Evolutionary conservation across 23 red algal species (phyloP).

Genomic region (Agarophyton chilense): DNA sequence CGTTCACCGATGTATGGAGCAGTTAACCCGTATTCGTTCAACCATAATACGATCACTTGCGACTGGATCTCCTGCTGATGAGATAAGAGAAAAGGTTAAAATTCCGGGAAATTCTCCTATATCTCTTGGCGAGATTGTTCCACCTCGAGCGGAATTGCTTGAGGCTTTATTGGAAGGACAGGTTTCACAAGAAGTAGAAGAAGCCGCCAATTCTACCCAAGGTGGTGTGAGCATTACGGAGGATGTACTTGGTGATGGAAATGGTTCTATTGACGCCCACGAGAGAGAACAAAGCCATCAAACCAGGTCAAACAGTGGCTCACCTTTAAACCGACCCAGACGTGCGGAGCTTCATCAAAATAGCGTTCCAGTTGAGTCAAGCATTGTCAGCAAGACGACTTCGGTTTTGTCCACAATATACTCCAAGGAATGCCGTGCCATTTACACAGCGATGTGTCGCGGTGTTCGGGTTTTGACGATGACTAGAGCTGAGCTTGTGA

Average conservation of each 20-base stretch:
- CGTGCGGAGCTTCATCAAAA: background rate
- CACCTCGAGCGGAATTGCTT: constrained; percentile 54
- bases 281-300: constrained; percentile 60
- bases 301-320: constrained; percentile 34
- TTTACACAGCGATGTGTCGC: constrained; percentile 40
- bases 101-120: background rate
- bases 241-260: constrained; percentile 41
- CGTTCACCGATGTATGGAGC: constrained; percentile 68
- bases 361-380: background rate
- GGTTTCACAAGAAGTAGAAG: constrained; percentile 62
- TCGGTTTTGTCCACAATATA: constrained; percentile 43
- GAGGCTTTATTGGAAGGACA: constrained; percentile 60
- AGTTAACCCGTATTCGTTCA: constrained; percentile 33
- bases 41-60: constrained; percentile 54
- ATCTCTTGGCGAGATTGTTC: constrained; percentile 25
- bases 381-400: constrained; percentile 33
- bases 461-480: constrained; percentile 55
- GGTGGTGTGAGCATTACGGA: constrained; percentile 57
- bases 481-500: constrained; percentile 52
- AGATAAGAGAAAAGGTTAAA: constrained; percentile 17
- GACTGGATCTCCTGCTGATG: constrained; percentile 39
- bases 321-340: constrained; percentile 37
- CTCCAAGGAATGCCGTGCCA: constrained; percentile 48
- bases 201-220: constrained; percentile 55
- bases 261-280: constrained; percentile 36